Percentiles rank a stretch among this genome's conserved stretches.
These are phyloP conservation scores for Trichoderma sp. DNA, from an alignment of 2,329 filamentous ascomycete genomes.

Conservation along the genomic window DNA sequence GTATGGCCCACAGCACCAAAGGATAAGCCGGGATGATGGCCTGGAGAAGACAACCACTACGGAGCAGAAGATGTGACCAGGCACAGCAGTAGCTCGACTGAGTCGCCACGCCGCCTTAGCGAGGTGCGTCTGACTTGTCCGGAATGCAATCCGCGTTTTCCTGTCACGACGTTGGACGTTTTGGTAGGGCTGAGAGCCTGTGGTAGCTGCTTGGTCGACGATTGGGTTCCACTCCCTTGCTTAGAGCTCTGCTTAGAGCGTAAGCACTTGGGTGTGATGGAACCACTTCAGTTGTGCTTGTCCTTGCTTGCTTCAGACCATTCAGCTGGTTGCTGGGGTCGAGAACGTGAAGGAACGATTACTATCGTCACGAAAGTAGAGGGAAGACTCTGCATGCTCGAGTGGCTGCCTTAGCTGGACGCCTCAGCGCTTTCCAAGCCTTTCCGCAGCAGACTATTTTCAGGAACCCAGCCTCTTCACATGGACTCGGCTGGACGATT, in stretches of 20 bases:
- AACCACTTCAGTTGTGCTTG: neutral
- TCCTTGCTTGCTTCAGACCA: too few relatives aligned
- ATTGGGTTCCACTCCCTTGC: constrained; percentile 7
- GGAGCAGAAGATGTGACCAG: neutral
- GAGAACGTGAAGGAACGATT: too few relatives aligned
- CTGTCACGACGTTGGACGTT: neutral
- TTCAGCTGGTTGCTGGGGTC: too few relatives aligned
- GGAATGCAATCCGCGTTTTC: neutral
- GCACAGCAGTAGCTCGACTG: neutral
- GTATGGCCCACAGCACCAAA: neutral
- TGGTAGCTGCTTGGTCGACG: constrained; percentile 4
- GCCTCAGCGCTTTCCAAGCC: constrained; percentile 7
- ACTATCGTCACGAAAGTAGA: too few relatives aligned
- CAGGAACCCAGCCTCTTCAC: neutral
- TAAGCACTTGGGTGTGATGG: constrained; percentile 20
- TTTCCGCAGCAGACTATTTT: neutral
- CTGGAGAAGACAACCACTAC: too few relatives aligned
- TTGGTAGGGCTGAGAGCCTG: constrained; percentile 17
- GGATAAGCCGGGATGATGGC: too few relatives aligned
- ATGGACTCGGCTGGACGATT: neutral
- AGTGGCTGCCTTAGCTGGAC: neutral
- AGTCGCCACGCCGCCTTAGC: constrained; percentile 3
- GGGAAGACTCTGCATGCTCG: too few relatives aligned
- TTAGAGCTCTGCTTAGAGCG: constrained; percentile 3
- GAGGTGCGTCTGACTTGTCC: neutral